Conservation (phyloP, 345 rosid genomes). For the Noccaea bulbosa region DNA sequence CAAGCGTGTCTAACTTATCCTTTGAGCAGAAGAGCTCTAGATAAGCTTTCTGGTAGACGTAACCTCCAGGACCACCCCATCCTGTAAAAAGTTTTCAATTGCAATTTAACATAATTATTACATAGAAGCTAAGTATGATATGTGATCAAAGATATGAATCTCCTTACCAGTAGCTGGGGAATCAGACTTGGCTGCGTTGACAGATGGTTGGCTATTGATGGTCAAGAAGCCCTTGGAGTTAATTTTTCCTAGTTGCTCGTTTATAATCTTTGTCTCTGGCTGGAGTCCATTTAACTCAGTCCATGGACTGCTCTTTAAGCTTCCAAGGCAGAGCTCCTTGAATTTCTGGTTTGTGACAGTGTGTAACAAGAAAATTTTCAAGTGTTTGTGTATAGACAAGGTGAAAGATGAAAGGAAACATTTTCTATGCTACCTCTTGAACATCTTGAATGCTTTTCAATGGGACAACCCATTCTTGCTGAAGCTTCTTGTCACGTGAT, state of each 20-base stretch:
- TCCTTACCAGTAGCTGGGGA: constrained; percentile 71
- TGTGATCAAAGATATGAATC: background rate
- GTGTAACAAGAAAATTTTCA: constrained; percentile 17
- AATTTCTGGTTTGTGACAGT: constrained; percentile 68
- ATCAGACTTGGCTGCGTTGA: constrained; percentile 85
- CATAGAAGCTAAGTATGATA: background rate
- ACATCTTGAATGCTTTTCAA: constrained; percentile 76
- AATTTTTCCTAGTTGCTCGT: constrained; percentile 80
- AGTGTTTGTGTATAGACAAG: constrained; percentile 16
- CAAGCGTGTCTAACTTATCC: constrained; percentile 63
- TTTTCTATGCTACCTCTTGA: constrained; percentile 56
- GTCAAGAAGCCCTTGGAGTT: constrained; percentile 89
- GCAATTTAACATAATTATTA: constrained; percentile 1
- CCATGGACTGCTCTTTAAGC: constrained; percentile 88
- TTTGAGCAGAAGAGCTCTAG: constrained; percentile 92
- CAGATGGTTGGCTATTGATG: constrained; percentile 96
- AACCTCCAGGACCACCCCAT: constrained; percentile 98
- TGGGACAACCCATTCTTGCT: constrained; percentile 81
- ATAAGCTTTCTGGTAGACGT: constrained; percentile 94
- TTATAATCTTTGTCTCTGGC: constrained; percentile 91
- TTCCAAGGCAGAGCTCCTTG: constrained; percentile 77
- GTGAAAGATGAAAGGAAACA: background rate
- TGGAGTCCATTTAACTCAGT: constrained; percentile 92
- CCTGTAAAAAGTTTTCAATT: constrained; percentile 54
- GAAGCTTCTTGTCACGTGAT: constrained; percentile 89